Evolutionary conservation across 2,329 filamentous ascomycete genomes (phyloP).

Genomic region (Gnomoniopsis smithogilvyi): DNA sequence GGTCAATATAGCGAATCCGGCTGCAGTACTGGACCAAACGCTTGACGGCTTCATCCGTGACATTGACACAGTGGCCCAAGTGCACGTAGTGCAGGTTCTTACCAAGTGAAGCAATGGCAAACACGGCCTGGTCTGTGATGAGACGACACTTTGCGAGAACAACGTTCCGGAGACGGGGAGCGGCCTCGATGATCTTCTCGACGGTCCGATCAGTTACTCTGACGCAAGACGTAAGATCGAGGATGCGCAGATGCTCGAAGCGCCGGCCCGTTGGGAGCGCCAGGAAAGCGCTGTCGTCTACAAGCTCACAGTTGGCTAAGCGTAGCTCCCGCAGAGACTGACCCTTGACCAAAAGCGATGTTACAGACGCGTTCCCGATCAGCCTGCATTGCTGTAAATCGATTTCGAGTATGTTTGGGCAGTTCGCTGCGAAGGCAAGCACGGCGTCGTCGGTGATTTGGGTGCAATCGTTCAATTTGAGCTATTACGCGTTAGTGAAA

Average conservation of each 20-base stretch:
- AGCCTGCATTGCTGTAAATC: conserved; percentile 83
- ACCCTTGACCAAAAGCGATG: conserved; percentile 73
- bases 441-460: conserved; percentile 82
- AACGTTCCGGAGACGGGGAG: conserved; percentile 85
- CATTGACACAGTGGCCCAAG: conserved; percentile 85
- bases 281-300: conserved; percentile 87
- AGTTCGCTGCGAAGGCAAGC: conserved; percentile 80
- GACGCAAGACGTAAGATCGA: conserved; percentile 87
- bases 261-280: conserved; percentile 64
- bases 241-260: conserved; percentile 86
- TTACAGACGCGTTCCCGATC: conserved; percentile 81
- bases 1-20: conserved; percentile 92
- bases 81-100: conserved; percentile 98
- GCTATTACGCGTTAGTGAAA: conserved; percentile 38
- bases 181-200: conserved; percentile 79
- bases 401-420: conserved; percentile 92
- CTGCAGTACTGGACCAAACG: conserved; percentile 83
- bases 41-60: conserved; percentile 86
- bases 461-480: conserved; percentile 92
- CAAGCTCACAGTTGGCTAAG: conserved; percentile 77
- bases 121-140: conserved; percentile 84
- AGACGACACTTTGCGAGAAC: conserved; percentile 92
- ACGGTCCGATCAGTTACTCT: conserved; percentile 84
- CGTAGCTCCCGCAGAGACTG: conserved; percentile 86
- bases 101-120: conserved; percentile 81